phyloP scores from a whole-genome alignment of 2,329 filamentous ascomycete genomes.

The Ophiocordyceps unilateralis region DNA sequence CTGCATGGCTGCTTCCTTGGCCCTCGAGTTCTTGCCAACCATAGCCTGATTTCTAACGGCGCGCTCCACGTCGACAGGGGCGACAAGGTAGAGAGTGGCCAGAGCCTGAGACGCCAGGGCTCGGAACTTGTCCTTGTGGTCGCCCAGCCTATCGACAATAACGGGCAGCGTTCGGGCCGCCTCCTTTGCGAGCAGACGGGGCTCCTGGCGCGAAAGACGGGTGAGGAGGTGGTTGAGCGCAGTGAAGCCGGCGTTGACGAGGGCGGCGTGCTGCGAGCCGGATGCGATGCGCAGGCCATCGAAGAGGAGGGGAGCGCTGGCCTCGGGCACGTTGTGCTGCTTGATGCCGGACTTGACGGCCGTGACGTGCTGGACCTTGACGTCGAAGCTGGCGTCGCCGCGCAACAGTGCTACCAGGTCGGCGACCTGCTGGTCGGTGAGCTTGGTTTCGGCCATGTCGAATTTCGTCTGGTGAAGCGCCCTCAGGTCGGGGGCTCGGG shows the following conservation, averaged over 20 bases:
- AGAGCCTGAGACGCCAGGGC: slow-evolving; percentile 58
- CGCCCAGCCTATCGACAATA: slow-evolving; percentile 71
- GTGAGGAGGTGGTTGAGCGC: slow-evolving; percentile 78
- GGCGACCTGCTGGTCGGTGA: slow-evolving; percentile 40
- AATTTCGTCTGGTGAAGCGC: neutral
- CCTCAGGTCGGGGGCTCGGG: no score
- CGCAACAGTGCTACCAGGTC: slow-evolving; percentile 34
- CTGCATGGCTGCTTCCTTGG: slow-evolving; percentile 70
- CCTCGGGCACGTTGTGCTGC: slow-evolving; percentile 74
- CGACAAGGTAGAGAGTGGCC: slow-evolving; percentile 56
- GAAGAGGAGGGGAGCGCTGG: slow-evolving; percentile 54
- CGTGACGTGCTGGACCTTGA: slow-evolving; percentile 54
- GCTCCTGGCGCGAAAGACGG: slow-evolving; percentile 69
- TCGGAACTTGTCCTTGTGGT: slow-evolving; percentile 74
- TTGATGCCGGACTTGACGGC: slow-evolving; percentile 78
- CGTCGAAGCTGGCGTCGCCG: slow-evolving; percentile 49
- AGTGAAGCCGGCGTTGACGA: slow-evolving; percentile 72
- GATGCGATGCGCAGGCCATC: slow-evolving; percentile 66
- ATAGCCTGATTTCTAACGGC: slow-evolving; percentile 64
- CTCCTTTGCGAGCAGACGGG: slow-evolving; percentile 54
- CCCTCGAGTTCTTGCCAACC: slow-evolving; percentile 61
- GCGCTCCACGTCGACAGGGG: slow-evolving; percentile 59
- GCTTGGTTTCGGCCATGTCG: slow-evolving; percentile 33
- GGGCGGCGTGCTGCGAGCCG: slow-evolving; percentile 55
- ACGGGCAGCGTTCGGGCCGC: slow-evolving; percentile 54